These are phyloP conservation scores for Leishmania tropica DNA, from an alignment of 208 protist species.

Conservation along the genomic window DNA sequence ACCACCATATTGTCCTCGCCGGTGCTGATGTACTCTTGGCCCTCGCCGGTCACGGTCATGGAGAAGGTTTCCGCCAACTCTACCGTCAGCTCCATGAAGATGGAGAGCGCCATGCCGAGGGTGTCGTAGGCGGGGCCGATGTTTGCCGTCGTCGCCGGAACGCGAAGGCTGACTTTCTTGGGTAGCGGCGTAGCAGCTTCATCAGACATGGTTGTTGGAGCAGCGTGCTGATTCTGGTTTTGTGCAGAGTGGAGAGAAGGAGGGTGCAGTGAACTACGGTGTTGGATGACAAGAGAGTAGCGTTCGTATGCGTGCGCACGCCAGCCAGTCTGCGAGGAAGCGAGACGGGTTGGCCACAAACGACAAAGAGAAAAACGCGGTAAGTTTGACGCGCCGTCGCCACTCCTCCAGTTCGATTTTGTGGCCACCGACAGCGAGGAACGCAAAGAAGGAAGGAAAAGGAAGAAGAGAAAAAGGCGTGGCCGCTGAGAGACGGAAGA, in stretches of 20 bases:
- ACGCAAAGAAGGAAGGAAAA: background rate
- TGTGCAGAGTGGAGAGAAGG: background rate
- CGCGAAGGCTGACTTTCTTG: conserved; percentile 75
- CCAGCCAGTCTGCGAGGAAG: background rate
- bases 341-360: background rate
- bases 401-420: background rate
- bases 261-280: background rate
- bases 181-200: conserved; percentile 14
- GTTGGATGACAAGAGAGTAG: background rate
- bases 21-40: conserved; percentile 65
- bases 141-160: conserved; percentile 94
- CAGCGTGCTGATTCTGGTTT: background rate
- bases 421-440: background rate
- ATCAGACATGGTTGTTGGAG: background rate
- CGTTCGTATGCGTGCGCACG: background rate
- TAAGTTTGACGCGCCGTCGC: background rate
- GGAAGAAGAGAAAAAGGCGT: background rate
- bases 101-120: conserved; percentile 91
- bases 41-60: conserved; percentile 80
- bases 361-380: background rate
- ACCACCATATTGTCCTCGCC: conserved; percentile 89
- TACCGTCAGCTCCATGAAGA: conserved; percentile 93
- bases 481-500: background rate
- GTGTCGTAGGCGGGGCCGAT: conserved; percentile 93
- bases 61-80: conserved; percentile 73